phyloP scores from a whole-genome alignment of 1,284 basidiomycete species.

The Rhizoctonia solani region DNA sequence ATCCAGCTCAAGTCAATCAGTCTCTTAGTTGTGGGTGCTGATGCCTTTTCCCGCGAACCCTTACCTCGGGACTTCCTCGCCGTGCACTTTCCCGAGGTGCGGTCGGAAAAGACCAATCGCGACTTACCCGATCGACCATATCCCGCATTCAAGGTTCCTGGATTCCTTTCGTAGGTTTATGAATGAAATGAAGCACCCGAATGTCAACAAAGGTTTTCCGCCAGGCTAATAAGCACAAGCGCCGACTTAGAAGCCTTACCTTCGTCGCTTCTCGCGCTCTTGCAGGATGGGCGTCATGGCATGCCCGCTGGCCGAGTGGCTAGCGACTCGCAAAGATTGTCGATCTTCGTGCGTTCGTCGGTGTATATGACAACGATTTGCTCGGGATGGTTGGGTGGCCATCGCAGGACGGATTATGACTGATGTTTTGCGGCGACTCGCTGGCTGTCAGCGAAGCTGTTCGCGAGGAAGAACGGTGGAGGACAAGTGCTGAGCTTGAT shows the following conservation, averaged over 20 bases:
- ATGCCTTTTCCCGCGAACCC: background rate
- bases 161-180: background rate
- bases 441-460: background rate
- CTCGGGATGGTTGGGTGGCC: no score
- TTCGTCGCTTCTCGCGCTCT: no score
- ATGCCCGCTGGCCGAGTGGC: no score
- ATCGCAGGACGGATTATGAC: no score
- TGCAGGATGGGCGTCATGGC: no score
- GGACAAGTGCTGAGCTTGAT: background rate
- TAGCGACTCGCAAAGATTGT: no score
- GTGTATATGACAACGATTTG: no score
- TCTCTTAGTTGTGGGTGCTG: background rate
- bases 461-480: conserved; percentile 11
- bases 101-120: conserved; percentile 19
- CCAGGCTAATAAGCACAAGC: background rate
- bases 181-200: background rate
- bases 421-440: no score
- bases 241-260: background rate
- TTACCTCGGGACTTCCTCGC: background rate
- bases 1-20: background rate
- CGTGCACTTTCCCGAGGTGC: background rate
- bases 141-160: background rate
- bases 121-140: conserved; percentile 2
- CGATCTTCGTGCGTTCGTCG: no score
- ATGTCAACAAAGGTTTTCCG: background rate